A percentile compares a stretch with the other conserved stretches of the same genome.
Evolutionary conservation across 2,329 filamentous ascomycete genomes (phyloP).

Genomic region (Colletotrichum tropicicola): DNA sequence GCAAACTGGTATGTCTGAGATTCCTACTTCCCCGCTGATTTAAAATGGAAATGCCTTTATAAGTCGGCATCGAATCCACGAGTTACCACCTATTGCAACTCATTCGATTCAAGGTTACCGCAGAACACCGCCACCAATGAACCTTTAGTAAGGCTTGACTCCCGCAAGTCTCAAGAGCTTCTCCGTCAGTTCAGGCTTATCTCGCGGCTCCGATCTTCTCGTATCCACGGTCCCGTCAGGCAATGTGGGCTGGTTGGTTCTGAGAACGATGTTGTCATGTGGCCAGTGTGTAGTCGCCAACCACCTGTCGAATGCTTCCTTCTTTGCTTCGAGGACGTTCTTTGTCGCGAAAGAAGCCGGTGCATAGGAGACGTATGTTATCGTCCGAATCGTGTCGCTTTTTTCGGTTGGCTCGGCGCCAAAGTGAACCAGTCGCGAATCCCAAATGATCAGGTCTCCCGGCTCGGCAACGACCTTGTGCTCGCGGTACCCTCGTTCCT

Average conservation of each 20-base stretch:
- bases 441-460: slow-evolving; percentile 46
- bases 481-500: slow-evolving; percentile 38
- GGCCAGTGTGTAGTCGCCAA: slow-evolving; percentile 42
- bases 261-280: slow-evolving; percentile 45
- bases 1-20: no score
- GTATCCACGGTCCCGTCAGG: slow-evolving; percentile 32
- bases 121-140: no score
- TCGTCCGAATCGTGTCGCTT: slow-evolving; percentile 42
- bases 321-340: slow-evolving; percentile 33
- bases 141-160: not conserved
- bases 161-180: slow-evolving; percentile 3
- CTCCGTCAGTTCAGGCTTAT: slow-evolving; percentile 3
- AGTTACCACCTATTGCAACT: no score
- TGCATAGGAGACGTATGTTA: slow-evolving; percentile 46
- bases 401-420: slow-evolving; percentile 32
- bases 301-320: slow-evolving; percentile 34
- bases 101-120: no score
- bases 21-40: no score
- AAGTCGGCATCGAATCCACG: no score
- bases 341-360: slow-evolving; percentile 43
- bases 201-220: not conserved
- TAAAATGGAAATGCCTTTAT: no score
- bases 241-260: slow-evolving; percentile 31
- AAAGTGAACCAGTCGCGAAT: slow-evolving; percentile 44
- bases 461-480: slow-evolving; percentile 43